phyloP scores from a whole-genome alignment of 2,329 filamentous ascomycete species.

The Pestalotiopsis fici region DNA sequence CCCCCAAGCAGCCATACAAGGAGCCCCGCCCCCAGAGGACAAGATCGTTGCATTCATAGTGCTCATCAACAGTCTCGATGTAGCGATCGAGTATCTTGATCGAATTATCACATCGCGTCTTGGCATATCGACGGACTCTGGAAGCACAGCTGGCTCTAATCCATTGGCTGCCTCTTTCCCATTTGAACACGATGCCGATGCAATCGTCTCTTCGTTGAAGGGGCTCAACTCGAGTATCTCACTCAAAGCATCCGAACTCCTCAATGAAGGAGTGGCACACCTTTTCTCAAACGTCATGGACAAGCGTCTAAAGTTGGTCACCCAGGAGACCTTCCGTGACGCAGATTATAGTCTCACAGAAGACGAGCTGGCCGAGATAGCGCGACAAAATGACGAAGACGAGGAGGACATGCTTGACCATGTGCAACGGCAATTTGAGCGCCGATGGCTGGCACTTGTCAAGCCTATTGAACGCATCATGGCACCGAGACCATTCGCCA shows the following conservation, averaged over 20 bases:
- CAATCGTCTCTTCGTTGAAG: conserved; percentile 68
- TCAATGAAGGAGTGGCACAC: conserved; percentile 81
- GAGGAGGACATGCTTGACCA: conserved; percentile 59
- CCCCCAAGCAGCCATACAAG: conserved; percentile 76
- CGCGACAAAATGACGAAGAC: conserved; percentile 53
- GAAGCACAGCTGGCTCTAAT: conserved; percentile 37
- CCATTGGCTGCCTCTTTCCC: conserved; percentile 71
- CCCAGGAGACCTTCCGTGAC: conserved; percentile 89
- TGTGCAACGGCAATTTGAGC: conserved; percentile 78
- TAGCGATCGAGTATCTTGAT: conserved; percentile 86
- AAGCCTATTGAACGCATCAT: conserved; percentile 83
- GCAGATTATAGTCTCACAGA: conserved; percentile 77
- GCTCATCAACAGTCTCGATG: conserved; percentile 92
- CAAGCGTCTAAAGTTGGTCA: conserved; percentile 77
- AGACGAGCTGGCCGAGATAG: conserved; percentile 59
- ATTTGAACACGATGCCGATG: conserved; percentile 72
- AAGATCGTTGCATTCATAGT: conserved; percentile 88
- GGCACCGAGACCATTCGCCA: conserved; percentile 74
- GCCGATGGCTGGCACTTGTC: conserved; percentile 84
- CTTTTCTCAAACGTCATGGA: conserved; percentile 88
- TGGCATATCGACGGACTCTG: conserved; percentile 37
- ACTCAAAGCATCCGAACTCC: conserved; percentile 76
- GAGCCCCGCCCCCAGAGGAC: conserved; percentile 82
- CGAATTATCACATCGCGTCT: conserved; percentile 79
- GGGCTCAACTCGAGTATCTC: conserved; percentile 73